Evolutionary conservation across 768 basidiomycete genomes (phyloP).

Genomic region (Hirschioporus abietinus): DNA sequence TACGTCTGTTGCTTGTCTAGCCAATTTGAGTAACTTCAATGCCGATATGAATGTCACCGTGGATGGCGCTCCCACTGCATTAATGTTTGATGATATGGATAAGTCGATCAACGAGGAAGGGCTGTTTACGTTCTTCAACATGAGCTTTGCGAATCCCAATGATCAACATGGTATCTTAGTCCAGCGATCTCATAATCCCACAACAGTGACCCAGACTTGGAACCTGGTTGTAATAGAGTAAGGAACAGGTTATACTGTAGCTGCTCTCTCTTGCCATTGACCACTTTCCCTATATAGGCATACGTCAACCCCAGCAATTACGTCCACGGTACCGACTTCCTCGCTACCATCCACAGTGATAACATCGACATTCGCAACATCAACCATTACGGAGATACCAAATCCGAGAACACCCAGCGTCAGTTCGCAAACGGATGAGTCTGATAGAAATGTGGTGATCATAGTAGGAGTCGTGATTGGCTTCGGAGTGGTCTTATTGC

Average conservation of each 20-base stretch:
- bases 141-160: neutral
- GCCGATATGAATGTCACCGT: neutral
- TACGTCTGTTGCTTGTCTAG: neutral
- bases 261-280: neutral
- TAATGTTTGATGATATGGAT: neutral
- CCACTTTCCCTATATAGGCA: neutral
- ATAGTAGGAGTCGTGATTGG: too few relatives aligned
- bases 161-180: neutral
- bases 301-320: neutral
- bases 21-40: neutral
- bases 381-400: neutral
- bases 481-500: too few relatives aligned
- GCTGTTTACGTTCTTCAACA: neutral
- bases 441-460: too few relatives aligned
- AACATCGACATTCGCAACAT: neutral
- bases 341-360: neutral
- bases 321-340: neutral
- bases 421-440: too few relatives aligned
- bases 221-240: neutral
- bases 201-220: neutral
- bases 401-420: neutral
- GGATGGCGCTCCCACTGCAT: neutral
- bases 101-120: neutral
- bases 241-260: neutral
- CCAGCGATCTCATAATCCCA: neutral